Conservation (phyloP, 1,284 basidiomycete genomes). For the Athelia sp. region DNA sequence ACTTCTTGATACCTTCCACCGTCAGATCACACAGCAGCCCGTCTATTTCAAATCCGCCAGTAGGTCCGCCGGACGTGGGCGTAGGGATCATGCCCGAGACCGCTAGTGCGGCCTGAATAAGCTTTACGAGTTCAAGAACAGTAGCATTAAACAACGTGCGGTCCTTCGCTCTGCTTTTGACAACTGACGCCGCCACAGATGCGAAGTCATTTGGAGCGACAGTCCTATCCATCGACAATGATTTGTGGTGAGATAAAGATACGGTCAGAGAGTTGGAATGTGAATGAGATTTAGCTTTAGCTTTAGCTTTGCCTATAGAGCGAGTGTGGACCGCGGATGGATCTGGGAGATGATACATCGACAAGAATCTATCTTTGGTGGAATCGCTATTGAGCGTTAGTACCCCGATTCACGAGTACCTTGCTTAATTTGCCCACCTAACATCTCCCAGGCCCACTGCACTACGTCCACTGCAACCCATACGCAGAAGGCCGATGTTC, state of each 20-base stretch:
- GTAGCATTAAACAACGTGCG: constrained; percentile 45
- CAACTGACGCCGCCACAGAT: constrained; percentile 2
- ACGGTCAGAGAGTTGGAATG: neutral
- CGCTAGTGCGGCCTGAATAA: constrained; percentile 62
- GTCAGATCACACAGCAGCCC: constrained; percentile 74
- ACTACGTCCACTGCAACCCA: constrained; percentile 72
- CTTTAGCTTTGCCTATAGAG: constrained; percentile 23
- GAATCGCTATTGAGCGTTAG: constrained; percentile 45
- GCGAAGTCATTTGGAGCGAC: neutral
- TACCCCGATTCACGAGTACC: constrained; percentile 7
- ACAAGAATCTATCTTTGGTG: constrained; percentile 72
- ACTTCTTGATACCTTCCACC: constrained; percentile 60
- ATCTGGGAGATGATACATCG: constrained; percentile 59
- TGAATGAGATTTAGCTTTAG: constrained; percentile 6
- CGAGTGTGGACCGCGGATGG: constrained; percentile 18
- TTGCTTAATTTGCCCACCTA: constrained; percentile 34
- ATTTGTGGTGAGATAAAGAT: neutral
- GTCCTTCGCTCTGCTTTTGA: constrained; percentile 23
- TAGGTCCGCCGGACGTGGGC: constrained; percentile 9
- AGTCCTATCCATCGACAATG: neutral
- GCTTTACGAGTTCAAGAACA: constrained; percentile 69
- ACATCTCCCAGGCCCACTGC: constrained; percentile 74
- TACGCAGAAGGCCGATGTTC: constrained; percentile 73
- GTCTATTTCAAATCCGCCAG: constrained; percentile 35
- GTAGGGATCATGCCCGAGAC: constrained; percentile 62